These are phyloP conservation scores for Pseudozyma pruni DNA, from an alignment of 1,284 basidiomycete genomes.

Conservation along the genomic window DNA sequence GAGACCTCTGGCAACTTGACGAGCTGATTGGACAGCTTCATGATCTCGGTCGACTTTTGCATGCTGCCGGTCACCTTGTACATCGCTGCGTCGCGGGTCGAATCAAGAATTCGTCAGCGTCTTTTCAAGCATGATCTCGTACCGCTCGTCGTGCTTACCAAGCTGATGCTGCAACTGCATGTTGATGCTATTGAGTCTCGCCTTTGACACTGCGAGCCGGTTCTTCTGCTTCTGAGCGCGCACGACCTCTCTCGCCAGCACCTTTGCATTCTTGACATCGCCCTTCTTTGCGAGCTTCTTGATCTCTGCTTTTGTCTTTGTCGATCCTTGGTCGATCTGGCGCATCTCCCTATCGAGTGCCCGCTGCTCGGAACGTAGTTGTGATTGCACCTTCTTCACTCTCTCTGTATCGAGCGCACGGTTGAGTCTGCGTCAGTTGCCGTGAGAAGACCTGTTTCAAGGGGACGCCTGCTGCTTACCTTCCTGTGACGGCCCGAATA, in stretches of 20 bases:
- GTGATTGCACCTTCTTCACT: slow-evolving; percentile 59
- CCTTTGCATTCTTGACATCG: slow-evolving; percentile 89
- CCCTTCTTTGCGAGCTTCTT: slow-evolving; percentile 92
- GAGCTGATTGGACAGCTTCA: slow-evolving; percentile 94
- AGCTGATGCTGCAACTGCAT: slow-evolving; percentile 92
- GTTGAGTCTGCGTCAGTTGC: not conserved
- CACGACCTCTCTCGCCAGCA: slow-evolving; percentile 93
- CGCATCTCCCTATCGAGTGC: slow-evolving; percentile 61
- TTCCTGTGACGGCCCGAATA: slow-evolving; percentile 94
- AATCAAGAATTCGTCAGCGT: no score
- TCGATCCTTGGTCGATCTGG: slow-evolving; percentile 83
- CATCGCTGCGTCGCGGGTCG: slow-evolving; percentile 79
- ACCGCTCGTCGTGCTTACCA: slow-evolving; percentile 76
- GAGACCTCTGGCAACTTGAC: slow-evolving; percentile 92
- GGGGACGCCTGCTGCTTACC: slow-evolving; percentile 70
- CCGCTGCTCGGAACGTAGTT: slow-evolving; percentile 63
- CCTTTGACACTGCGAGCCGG: slow-evolving; percentile 89
- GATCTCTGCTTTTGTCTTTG: slow-evolving; percentile 82
- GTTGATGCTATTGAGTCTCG: slow-evolving; percentile 87
- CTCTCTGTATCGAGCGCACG: slow-evolving; percentile 27
- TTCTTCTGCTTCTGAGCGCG: slow-evolving; percentile 94
- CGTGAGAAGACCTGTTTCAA: not conserved
- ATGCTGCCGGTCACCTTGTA: slow-evolving; percentile 94
- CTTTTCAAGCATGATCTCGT: no score
- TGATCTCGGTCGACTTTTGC: slow-evolving; percentile 98